Conservation (phyloP, 2,329 filamentous ascomycete species). For the Emericellopsis atlantica region DNA sequence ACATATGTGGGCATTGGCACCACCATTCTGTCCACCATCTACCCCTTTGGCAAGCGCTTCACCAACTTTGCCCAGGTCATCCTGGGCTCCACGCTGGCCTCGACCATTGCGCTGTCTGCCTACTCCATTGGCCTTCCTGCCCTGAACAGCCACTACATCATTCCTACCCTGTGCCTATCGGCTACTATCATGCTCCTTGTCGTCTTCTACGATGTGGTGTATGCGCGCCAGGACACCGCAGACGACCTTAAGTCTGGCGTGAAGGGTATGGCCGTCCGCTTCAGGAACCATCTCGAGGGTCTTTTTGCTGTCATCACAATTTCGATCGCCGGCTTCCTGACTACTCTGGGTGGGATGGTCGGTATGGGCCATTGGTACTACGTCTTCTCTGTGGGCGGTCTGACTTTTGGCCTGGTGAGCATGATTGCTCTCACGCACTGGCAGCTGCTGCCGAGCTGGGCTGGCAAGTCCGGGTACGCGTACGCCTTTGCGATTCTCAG, state of each 20-base stretch:
- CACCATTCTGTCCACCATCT: slow-evolving; percentile 14
- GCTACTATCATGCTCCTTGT: slow-evolving; percentile 11
- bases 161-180: slow-evolving; percentile 8
- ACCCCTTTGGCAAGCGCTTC: slow-evolving; percentile 37
- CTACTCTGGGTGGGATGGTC: neutral
- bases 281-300: slow-evolving; percentile 3
- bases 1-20: neutral
- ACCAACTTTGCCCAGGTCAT: slow-evolving; percentile 39
- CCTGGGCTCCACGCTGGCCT: slow-evolving; percentile 34
- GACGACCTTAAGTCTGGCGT: slow-evolving; percentile 21
- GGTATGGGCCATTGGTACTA: neutral
- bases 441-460: neutral
- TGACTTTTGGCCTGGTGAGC: neutral
- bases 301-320: neutral
- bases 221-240: slow-evolving; percentile 19
- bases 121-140: slow-evolving; percentile 5
- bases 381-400: neutral
- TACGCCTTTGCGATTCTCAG: neutral
- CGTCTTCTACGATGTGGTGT: slow-evolving; percentile 21
- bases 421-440: neutral
- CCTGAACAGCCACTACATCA: slow-evolving; percentile 4
- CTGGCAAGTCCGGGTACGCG: neutral
- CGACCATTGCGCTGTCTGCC: slow-evolving; percentile 2
- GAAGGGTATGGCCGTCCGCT: slow-evolving; percentile 16
- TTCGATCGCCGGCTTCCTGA: neutral